Base-by-base conservation (phyloP, 2,329 filamentous ascomycete genomes). In the Neonectria coccinea region DNA sequence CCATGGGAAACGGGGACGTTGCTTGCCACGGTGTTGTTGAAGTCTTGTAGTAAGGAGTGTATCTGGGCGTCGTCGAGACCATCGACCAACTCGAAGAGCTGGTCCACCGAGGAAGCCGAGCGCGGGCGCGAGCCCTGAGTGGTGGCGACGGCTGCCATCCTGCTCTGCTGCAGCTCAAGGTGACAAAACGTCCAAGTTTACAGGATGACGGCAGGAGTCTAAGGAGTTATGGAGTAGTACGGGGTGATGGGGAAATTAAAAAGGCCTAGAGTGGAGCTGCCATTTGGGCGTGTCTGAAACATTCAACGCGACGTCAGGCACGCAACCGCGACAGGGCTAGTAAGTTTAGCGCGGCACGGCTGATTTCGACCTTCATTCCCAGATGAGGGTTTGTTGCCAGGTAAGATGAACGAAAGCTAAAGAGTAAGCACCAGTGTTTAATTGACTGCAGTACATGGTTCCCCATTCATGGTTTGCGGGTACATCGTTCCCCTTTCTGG, bases 21-120 rank as follows among this genome's bases (percentile, higher is more conserved):
- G 59, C 69, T 71, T 10, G 68, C 36, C 18, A 70, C 69, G 14
- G 69, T 70, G 18, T 69, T 69, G 57, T 70, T 70, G 31, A 70
- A 71, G 5, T 70, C 69, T 12, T 71, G 50, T 6, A 70, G 59
- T 8, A 70, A 18, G 14, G 68, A 55, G 59, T 70, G 64, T 52
- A 70, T 71, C 61, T 70, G 69, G 5, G 51, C 25, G 9, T 70
- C 69, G 44, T 70, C 69, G 11, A 70, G 69, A 16, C 67, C 69
- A 1, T 70, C 64, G 20, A 70, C 67, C 53, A 70, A 36, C 64
- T 70, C 68, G 4, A 67, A 70, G 36, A 70, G 68, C 64, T 70
- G 68, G 64, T 70, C 68, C 42, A 70, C 68, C 63, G 68, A 70
- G 39, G 61, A 59, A 11, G 27, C 47, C 42, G 62, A 61, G 6